Percentiles rank a stretch among this genome's conserved stretches.
These are phyloP conservation scores for Fomitopsis betulina DNA, from an alignment of 1,284 basidiomycete genomes.

Conservation along the genomic window DNA sequence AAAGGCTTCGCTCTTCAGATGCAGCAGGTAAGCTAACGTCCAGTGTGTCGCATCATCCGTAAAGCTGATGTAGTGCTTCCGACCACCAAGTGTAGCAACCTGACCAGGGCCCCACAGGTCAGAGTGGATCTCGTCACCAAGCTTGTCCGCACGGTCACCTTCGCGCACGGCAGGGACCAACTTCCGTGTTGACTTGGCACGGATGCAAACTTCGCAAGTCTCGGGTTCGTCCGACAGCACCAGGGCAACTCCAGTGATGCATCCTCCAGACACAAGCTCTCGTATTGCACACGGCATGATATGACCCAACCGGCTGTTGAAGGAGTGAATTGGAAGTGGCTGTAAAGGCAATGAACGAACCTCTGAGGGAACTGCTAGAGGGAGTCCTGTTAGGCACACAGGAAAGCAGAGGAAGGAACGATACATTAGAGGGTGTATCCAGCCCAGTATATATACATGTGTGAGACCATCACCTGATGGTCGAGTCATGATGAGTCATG, in stretches of 20 bases:
- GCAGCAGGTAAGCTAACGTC: not conserved
- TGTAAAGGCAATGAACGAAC: no score
- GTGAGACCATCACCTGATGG: no score
- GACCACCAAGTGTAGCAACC: slow-evolving; percentile 20
- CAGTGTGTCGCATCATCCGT: not conserved
- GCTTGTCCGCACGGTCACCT: slow-evolving; percentile 21
- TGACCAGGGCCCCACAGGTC: slow-evolving; percentile 35
- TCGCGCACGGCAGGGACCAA: slow-evolving; percentile 27
- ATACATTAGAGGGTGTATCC: no score
- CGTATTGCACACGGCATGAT: slow-evolving; percentile 8
- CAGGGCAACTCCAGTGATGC: slow-evolving; percentile 28
- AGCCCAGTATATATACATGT: no score
- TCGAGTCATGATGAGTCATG: no score
- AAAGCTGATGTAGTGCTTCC: slow-evolving; percentile 20
- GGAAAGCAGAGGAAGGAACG: no score
- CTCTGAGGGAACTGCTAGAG: no score
- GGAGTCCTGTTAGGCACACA: no score
- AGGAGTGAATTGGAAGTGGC: no score
- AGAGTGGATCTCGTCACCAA: no score
- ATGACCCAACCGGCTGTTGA: no score
- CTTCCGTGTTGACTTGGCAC: slow-evolving; percentile 27
- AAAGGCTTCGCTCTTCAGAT: slow-evolving; percentile 2
- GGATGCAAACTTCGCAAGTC: slow-evolving; percentile 23
- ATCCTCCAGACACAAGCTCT: slow-evolving; percentile 24
- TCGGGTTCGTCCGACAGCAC: not conserved